Percentiles rank a stretch among this genome's conserved stretches.
Conservation (phyloP, 805 yeast species). For the Metschnikowia rubicola region DNA sequence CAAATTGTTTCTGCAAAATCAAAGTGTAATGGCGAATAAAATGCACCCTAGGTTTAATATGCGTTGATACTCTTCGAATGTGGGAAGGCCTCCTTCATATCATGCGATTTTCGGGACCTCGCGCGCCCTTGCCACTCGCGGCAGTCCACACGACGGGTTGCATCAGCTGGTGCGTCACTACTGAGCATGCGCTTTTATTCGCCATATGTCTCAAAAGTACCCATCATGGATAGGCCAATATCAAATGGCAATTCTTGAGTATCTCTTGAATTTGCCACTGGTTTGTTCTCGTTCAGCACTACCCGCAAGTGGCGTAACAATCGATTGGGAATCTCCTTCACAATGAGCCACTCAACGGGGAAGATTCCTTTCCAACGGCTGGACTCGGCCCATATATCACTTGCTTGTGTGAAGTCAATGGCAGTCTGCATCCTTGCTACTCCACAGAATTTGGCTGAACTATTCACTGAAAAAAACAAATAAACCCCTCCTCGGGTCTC, state of each 20-base stretch:
- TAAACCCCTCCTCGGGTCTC: constrained; percentile 34
- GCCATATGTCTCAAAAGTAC: constrained; percentile 30
- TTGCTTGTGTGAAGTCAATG: constrained; percentile 34
- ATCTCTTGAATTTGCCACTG: constrained; percentile 59
- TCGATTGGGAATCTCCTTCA: constrained; percentile 50
- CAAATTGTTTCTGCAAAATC: background rate
- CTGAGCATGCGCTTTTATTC: background rate
- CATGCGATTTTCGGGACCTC: constrained; percentile 3
- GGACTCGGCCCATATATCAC: constrained; percentile 45
- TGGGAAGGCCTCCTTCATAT: background rate
- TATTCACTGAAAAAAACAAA: constrained; percentile 55
- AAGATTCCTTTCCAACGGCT: constrained; percentile 53
- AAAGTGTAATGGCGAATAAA: background rate
- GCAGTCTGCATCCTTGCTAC: constrained; percentile 47
- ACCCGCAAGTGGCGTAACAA: constrained; percentile 44
- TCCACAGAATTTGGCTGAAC: constrained; percentile 44
- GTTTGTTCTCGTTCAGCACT: constrained; percentile 44
- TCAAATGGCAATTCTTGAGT: constrained; percentile 55
- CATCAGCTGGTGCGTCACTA: background rate
- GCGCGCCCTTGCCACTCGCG: background rate
- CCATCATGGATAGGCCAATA: constrained; percentile 46
- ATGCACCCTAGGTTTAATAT: background rate
- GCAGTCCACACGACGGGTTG: background rate
- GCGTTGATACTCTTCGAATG: no score
- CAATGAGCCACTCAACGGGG: constrained; percentile 49